Evolutionary conservation across 768 basidiomycete genomes (phyloP), one percentile per base, ranked within the genome.

Genomic region (Termitomyces bulborhizus): DNA sequence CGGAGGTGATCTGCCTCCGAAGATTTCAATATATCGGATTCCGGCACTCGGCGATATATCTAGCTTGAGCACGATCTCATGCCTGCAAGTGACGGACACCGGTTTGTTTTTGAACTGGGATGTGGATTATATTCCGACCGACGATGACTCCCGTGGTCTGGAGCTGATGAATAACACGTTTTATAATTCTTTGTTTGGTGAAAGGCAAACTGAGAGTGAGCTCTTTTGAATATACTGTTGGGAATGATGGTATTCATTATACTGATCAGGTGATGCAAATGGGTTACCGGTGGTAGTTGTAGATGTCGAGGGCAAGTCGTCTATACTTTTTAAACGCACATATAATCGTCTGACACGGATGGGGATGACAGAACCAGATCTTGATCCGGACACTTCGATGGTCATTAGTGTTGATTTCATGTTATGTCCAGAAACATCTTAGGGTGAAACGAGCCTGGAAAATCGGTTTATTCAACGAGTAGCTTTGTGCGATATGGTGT

Each of bases 51-150:
- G 63, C 15, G 61, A 73, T 42, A 62, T 65, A 0, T 48, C 60
- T 1, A 61, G 59, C 46, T 63, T 78, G 27, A 53, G 39, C 16
- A 57, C 55, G 53, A 62, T 82, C n/a, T 73, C 73, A 26, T 84
- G 81, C 60, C 71, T 84, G 21, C 81, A 83, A 62, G 73, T 83
- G 69, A 78, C 79, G 0, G 75, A 79, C 27, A 78, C 79, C 0
- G 77, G 76, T 0, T 56, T 84, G 12, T 84, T 73, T 56, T 59
- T 82, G 36, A 82, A 77, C 53, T 80, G 76, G 71, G 69, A 73
- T 49, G 55, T 62, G 46, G 42, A 52, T 43, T 21, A 27, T 4
- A 37, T 58, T 16, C 48, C 53, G 13, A 40, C 9, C 3, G 44
- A 44, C 6, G 29, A 7, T 13, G 6, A 45, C 15, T 45, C 49